phyloP scores from a whole-genome alignment of 768 basidiomycete species.

The Pholiota microspora region DNA sequence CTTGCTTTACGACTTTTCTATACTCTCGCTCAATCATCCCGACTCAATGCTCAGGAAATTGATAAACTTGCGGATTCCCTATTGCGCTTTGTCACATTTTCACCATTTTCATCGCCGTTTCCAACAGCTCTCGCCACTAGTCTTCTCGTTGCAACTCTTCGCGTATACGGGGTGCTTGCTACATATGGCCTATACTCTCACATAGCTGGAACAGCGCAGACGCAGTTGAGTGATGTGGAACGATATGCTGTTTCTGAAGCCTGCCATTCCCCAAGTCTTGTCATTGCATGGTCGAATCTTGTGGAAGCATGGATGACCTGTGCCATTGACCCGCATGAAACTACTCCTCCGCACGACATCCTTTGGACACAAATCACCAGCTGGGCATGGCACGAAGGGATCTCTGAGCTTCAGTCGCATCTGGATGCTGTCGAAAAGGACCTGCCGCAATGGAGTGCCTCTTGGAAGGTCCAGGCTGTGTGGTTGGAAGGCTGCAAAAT shows the following conservation, averaged over 20 bases:
- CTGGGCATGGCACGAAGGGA: slow-evolving; percentile 71
- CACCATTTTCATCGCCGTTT: slow-evolving; percentile 43
- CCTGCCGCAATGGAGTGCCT: slow-evolving; percentile 43
- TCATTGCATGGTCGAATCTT: slow-evolving; percentile 54
- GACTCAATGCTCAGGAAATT: slow-evolving; percentile 61
- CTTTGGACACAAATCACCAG: slow-evolving; percentile 85
- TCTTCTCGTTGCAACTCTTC: slow-evolving; percentile 57
- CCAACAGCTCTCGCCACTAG: slow-evolving; percentile 41
- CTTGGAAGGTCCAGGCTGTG: slow-evolving; percentile 55
- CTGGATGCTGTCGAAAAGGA: slow-evolving; percentile 30
- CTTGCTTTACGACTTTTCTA: slow-evolving; percentile 56
- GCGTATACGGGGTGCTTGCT: slow-evolving; percentile 63
- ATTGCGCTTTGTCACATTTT: slow-evolving; percentile 66
- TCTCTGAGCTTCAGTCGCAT: slow-evolving; percentile 37
- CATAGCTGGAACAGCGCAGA: slow-evolving; percentile 60
- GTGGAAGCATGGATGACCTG: slow-evolving; percentile 76
- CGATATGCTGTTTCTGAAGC: slow-evolving; percentile 40
- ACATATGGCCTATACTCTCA: slow-evolving; percentile 78
- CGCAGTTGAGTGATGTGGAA: slow-evolving; percentile 52
- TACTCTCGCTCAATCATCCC: slow-evolving; percentile 60
- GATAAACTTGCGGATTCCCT: slow-evolving; percentile 59
- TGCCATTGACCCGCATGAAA: slow-evolving; percentile 88
- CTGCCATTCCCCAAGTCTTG: slow-evolving; percentile 35
- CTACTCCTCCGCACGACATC: slow-evolving; percentile 83
- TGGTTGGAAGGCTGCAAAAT: slow-evolving; percentile 79